Conservation (phyloP, 768 basidiomycete species). For the Tulasnella calospora region DNA sequence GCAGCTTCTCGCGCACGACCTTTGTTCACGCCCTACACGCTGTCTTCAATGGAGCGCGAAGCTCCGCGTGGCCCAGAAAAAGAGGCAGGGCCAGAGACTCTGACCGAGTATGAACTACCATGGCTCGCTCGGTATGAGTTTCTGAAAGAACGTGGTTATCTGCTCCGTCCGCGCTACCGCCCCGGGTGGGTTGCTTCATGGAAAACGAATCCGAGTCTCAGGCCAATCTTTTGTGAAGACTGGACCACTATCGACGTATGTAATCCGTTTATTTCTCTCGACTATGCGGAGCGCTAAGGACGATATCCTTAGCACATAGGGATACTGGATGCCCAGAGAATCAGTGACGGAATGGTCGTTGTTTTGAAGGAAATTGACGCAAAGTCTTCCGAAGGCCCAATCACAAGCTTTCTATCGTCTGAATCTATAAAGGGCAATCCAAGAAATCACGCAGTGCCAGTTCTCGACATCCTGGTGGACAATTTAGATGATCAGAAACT, state of each 20-base stretch:
- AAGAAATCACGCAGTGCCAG: neutral
- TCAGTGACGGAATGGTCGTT: neutral
- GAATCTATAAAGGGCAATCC: neutral
- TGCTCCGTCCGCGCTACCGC: slow-evolving; percentile 7
- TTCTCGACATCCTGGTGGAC: neutral
- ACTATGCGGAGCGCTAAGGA: neutral
- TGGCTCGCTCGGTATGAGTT: neutral
- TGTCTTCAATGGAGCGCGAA: no score
- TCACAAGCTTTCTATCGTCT: neutral
- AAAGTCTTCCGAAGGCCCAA: neutral
- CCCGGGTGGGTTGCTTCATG: slow-evolving; percentile 16
- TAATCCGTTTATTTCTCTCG: neutral
- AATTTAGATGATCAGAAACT: no score
- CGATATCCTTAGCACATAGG: neutral
- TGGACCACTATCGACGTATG: neutral
- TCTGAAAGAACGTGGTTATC: neutral
- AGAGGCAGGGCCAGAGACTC: no score
- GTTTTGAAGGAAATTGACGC: neutral
- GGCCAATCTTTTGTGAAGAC: neutral
- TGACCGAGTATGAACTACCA: no score
- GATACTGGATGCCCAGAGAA: neutral
- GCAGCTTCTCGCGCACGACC: no score
- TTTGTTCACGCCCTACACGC: no score
- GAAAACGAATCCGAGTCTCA: neutral
- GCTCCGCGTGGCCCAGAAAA: no score